Evolutionary conservation across 2,329 filamentous ascomycete genomes (phyloP).

Genomic region (Hypoxylon rubiginosum): DNA sequence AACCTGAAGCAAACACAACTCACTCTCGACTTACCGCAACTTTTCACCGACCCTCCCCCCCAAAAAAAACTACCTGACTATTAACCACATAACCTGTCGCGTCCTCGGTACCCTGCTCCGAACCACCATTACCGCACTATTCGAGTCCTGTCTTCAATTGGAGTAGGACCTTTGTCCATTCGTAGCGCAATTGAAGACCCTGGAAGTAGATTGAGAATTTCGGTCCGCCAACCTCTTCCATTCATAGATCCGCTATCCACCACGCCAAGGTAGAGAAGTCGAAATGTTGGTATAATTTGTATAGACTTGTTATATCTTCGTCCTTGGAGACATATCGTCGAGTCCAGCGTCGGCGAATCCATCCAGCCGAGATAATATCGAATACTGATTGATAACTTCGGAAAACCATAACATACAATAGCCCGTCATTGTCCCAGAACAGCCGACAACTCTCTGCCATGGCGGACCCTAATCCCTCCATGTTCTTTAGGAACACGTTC

Average conservation of each 20-base stretch:
- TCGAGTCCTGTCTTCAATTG: conserved; percentile 19
- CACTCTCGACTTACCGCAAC: conserved; percentile 36
- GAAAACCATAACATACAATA: conserved; percentile 2
- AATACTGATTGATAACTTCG: conserved; percentile 13
- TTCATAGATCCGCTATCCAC: conserved; percentile 30
- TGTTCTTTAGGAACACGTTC: conserved; percentile 45
- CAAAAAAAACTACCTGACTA: neutral
- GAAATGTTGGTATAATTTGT: conserved; percentile 41
- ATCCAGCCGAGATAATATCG: conserved; percentile 4
- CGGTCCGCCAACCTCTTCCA: neutral
- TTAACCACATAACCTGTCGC: conserved; percentile 15
- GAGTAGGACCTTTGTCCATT: conserved; percentile 13
- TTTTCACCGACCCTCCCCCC: conserved; percentile 39
- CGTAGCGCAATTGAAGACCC: conserved; percentile 14
- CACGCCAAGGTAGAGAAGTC: conserved; percentile 22
- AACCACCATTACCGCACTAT: conserved; percentile 20
- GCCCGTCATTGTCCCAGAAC: conserved; percentile 1
- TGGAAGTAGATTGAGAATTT: conserved; percentile 5
- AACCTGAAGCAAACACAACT: conserved; percentile 28
- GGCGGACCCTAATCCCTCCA: conserved; percentile 43
- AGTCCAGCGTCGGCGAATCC: neutral
- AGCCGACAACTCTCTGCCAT: conserved; percentile 34
- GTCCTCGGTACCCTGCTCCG: conserved; percentile 29
- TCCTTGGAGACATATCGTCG: conserved; percentile 10
- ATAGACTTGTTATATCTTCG: conserved; percentile 21